Base-by-base conservation (phyloP, 106 monocot species). In the Amphibolis antarctica region DNA sequence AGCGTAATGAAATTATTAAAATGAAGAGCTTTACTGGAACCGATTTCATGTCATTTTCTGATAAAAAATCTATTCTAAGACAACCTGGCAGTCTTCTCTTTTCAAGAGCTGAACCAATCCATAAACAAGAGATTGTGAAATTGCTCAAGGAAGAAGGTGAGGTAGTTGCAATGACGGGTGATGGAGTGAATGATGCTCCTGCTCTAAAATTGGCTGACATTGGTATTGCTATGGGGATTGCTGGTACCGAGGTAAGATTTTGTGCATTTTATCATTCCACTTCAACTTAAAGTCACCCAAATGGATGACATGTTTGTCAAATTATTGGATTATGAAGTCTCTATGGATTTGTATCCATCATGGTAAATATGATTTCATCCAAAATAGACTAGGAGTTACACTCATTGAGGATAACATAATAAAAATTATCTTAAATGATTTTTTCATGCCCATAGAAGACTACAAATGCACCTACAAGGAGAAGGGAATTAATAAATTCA, bases 161-260 rank as follows among this genome's bases (percentile, higher is more conserved):
- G 58, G 89, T 94, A 9, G 94, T 94, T 60, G 94, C 94, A 31
- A 89, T 94, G 89, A 94, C 94, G 5, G 94, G 94, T 49, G 94
- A 94, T 74, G 94, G 94, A 0, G 89, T 89, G 28, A 94, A 94
- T 69, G 94, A 94, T 63, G 94, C 94, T 10, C 94, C 94, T 46
- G 94, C 94, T 17, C 63, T 94, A 65, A 94, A 89, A 69, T 68
- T 89, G 76, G 94, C 94, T 48, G 89, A 94, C 70, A 89, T 94
- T 71, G 94, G 94, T 20, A 74, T 94, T 51, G 86, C 94, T 9
- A 94, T 94, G 94, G 94, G 94, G 28, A 84, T 94, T 62, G 65
- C 83, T 52, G 94, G 89, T 10, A 94, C 93, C 28, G 93, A 94
- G 88, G 93, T 92, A 72, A 64, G 4, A 18, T 63, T 46, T 31